A percentile compares a stretch with the other conserved stretches of the same genome.
These are phyloP conservation scores for Apostasia shenzhenica DNA, from an alignment of 106 monocot species.

Conservation along the genomic window DNA sequence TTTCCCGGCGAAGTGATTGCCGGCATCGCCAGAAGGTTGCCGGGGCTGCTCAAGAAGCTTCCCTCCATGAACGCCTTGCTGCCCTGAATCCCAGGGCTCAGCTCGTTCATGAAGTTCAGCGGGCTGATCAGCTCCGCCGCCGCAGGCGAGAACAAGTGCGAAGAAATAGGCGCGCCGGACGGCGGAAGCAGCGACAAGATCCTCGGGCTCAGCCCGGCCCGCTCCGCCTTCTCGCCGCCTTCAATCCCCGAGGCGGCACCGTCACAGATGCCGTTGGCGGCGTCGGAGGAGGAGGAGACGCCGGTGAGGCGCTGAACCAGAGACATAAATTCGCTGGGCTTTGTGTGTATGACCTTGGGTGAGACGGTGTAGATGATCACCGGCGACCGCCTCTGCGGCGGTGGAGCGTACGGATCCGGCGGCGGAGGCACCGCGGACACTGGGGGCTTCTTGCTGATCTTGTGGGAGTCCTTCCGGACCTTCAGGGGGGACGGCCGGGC, in stretches of 20 bases:
- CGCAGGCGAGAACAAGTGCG: conserved; percentile 26
- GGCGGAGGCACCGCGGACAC: neutral
- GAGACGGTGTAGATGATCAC: conserved; percentile 62
- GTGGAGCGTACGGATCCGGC: neutral
- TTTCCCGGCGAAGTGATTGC: conserved; percentile 8
- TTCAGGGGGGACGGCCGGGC: conserved; percentile 46
- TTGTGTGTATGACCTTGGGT: conserved; percentile 49
- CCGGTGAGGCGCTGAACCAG: conserved; percentile 59
- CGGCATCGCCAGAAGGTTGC: conserved; percentile 7
- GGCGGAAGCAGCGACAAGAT: conserved; percentile 36
- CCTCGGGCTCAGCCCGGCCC: conserved; percentile 6
- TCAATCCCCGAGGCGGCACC: neutral
- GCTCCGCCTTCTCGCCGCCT: neutral
- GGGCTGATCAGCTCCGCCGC: conserved; percentile 25
- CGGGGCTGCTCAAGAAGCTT: conserved; percentile 21
- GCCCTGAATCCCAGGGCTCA: neutral
- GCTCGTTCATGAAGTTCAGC: conserved; percentile 8
- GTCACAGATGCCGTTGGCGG: conserved; percentile 10
- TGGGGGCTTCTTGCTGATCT: conserved; percentile 38
- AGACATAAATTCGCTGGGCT: conserved; percentile 50
- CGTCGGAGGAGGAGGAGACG: conserved; percentile 7
- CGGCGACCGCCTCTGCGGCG: conserved; percentile 12
- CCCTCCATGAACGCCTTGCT: conserved; percentile 1
- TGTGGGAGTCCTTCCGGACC: conserved; percentile 39
- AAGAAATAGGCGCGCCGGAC: conserved; percentile 18